Evolutionary conservation across 345 rosid genomes (phyloP).

Genomic region (Mangifera indica): DNA sequence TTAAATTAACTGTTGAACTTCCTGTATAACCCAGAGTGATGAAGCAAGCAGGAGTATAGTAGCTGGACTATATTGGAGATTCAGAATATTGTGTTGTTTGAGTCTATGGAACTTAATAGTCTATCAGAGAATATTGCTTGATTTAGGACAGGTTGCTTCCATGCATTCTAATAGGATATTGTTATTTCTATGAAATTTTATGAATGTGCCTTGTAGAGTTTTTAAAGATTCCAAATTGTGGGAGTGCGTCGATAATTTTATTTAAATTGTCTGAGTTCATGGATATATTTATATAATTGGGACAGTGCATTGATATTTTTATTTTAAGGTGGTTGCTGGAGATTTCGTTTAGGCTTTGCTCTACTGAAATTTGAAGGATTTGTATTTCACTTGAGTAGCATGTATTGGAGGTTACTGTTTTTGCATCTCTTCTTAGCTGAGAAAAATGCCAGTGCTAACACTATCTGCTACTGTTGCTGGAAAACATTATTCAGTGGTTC

Average conservation of each 20-base stretch:
- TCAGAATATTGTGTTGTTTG: background rate
- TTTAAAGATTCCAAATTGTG: background rate
- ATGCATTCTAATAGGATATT: background rate
- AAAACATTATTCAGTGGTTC: slow-evolving; percentile 30
- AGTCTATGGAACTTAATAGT: background rate
- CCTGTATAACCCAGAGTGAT: background rate
- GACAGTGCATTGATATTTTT: background rate
- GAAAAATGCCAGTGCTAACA: background rate
- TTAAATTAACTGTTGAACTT: background rate
- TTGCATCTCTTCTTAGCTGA: background rate
- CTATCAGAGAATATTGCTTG: background rate
- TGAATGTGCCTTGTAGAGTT: background rate
- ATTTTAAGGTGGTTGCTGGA: background rate
- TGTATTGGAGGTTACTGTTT: background rate
- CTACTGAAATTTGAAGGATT: background rate
- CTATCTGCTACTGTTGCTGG: slow-evolving; percentile 19
- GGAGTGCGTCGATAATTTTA: too few species aligned
- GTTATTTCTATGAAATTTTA: background rate
- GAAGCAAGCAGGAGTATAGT: slow-evolving; percentile 3
- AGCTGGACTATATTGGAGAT: background rate
- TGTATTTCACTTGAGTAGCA: background rate
- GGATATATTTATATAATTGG: too few species aligned
- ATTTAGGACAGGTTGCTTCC: background rate
- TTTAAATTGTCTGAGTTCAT: too few species aligned
- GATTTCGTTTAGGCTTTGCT: background rate